Evolutionary conservation across 257 asterid species (phyloP).

Genomic region (Gentiana macrophylla): DNA sequence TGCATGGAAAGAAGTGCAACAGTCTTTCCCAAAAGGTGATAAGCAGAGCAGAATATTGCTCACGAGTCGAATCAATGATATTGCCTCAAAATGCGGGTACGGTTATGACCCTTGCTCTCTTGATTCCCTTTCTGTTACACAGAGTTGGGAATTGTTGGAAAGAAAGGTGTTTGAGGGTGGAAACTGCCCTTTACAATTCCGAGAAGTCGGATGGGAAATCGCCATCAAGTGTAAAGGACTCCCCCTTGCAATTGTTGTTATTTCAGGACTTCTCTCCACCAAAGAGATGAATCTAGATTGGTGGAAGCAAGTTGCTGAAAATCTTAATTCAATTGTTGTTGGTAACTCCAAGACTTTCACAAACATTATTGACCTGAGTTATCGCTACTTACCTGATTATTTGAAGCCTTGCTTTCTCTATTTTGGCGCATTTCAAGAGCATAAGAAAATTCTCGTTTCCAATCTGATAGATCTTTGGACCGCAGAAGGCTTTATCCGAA

Average conservation of each 20-base stretch:
- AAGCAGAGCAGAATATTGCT: constrained; percentile 1
- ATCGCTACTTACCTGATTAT: constrained; percentile 39
- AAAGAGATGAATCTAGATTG: constrained; percentile 25
- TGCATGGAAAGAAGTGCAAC: background rate
- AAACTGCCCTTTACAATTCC: too few species aligned
- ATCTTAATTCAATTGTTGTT: too few species aligned
- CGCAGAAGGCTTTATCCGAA: constrained; percentile 49
- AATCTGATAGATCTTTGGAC: constrained; percentile 39
- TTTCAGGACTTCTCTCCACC: constrained; percentile 39
- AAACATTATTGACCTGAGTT: constrained; percentile 37
- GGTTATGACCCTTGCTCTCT: too few species aligned
- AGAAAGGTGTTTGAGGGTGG: background rate
- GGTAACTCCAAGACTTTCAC: background rate
- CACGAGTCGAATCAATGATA: background rate
- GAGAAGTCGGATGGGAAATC: constrained; percentile 24
- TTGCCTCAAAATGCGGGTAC: background rate
- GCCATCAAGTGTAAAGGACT: constrained; percentile 33
- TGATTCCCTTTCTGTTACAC: background rate
- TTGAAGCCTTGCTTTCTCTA: constrained; percentile 48
- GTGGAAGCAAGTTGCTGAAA: too few species aligned
- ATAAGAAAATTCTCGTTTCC: constrained; percentile 27
- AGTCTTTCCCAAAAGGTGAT: background rate
- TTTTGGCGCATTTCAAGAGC: constrained; percentile 46
- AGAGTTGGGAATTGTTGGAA: background rate
- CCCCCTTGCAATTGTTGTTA: constrained; percentile 48